Percentiles rank a stretch among this genome's conserved stretches.
These are phyloP conservation scores for Lomentospora prolificans DNA, from an alignment of 2,329 filamentous ascomycete genomes.

Conservation along the genomic window DNA sequence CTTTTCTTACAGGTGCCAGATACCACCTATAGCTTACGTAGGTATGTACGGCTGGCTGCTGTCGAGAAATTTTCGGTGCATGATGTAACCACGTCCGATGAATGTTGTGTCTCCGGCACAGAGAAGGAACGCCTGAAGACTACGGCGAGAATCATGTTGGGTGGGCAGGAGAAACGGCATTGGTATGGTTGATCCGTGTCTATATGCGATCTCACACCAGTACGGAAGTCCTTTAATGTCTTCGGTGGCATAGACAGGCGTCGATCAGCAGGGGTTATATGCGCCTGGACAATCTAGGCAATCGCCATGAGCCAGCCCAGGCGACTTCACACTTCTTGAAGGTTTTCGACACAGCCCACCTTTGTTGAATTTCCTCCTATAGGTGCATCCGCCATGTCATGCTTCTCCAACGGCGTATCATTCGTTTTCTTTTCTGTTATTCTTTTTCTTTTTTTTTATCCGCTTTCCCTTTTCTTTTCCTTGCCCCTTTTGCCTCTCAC, in stretches of 20 bases:
- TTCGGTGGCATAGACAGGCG: neutral
- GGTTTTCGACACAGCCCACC: neutral
- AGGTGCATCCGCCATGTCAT: neutral
- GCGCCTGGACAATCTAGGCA: neutral
- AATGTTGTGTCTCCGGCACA: neutral
- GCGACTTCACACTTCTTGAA: neutral
- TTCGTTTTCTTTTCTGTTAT: too few relatives aligned
- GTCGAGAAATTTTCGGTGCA: neutral
- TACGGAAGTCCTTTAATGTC: neutral
- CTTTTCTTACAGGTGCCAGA: too few relatives aligned
- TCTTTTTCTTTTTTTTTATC: too few relatives aligned
- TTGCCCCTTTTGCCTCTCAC: too few relatives aligned
- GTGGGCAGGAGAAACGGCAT: neutral
- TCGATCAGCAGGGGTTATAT: neutral
- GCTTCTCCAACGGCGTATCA: too few relatives aligned
- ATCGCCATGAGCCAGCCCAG: neutral
- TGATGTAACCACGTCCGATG: neutral
- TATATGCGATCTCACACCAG: neutral
- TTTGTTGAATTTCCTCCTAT: neutral
- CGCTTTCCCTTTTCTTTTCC: too few relatives aligned
- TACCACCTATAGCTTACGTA: too few relatives aligned
- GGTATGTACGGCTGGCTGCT: too few relatives aligned
- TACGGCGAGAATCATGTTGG: neutral
- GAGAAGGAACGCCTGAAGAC: neutral
- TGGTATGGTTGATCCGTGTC: neutral